These are phyloP conservation scores for Serendipita vermifera DNA, from an alignment of 768 basidiomycete species.

Conservation along the genomic window DNA sequence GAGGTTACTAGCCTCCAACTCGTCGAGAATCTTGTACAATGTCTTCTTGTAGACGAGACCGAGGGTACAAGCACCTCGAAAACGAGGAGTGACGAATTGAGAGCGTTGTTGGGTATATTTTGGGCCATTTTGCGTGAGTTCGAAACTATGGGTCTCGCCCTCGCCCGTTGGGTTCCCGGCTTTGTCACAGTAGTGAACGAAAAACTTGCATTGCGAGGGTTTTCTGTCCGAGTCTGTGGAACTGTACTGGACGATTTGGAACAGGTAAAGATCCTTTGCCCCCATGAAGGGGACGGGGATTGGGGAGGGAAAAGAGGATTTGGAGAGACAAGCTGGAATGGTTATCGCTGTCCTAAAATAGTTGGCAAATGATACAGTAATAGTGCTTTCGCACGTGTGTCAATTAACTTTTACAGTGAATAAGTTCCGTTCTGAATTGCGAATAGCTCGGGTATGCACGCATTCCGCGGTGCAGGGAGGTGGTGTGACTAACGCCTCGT, in stretches of 20 bases:
- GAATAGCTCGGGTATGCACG: no score
- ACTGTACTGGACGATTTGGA: conserved; percentile 8
- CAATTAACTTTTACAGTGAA: no score
- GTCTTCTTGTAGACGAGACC: conserved; percentile 6
- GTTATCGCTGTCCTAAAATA: no score
- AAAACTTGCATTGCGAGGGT: background rate
- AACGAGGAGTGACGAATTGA: background rate
- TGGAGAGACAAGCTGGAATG: no score
- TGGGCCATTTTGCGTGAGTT: background rate
- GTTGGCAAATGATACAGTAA: no score
- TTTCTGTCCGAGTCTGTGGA: background rate
- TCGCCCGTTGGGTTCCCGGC: background rate
- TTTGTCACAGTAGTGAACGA: conserved; percentile 3
- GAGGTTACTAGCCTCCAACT: background rate
- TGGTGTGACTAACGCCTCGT: no score
- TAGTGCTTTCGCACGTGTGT: no score
- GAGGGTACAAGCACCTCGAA: conserved; percentile 6
- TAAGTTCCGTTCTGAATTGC: no score
- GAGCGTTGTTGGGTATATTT: background rate
- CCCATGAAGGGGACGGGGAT: background rate
- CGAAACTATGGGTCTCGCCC: background rate
- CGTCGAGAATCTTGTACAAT: conserved; percentile 3
- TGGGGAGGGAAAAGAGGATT: background rate
- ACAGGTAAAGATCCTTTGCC: conserved; percentile 6
- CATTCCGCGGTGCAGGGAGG: no score